Evolutionary conservation across 371 early-diverging fungal species (phyloP), one percentile per base, ranked within the genome.

Genomic region (Apophysomyces trapeziformis): DNA sequence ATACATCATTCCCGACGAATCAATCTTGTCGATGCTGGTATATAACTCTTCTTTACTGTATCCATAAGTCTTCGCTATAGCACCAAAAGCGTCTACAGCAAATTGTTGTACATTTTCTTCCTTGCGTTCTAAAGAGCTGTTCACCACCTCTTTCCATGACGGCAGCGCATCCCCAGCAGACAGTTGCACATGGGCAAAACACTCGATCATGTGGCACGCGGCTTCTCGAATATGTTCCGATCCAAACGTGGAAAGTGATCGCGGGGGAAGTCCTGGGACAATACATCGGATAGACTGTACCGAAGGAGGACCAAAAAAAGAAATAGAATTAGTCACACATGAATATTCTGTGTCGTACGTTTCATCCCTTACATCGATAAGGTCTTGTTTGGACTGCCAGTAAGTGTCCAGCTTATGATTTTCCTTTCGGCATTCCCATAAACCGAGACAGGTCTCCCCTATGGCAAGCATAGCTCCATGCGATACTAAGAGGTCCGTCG

Each of bases 401-500:
- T 64, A 54, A 18, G 50, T 63, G 32, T 72, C 65, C 9, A 64
- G 3, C 5, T 56, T 35, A 12, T 43, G 26, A 38, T 73, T 58
- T 7, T 65, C 54, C 7, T 62, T 38, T 38, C 76, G 66, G 35
- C 70, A 65, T 3, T 76, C 36, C 7, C 84, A 78, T 68, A 88
- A 76, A 0, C 90, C 86, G 38, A 89, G 72, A 44, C 84, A 85
- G 21, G 93, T 86, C 65, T 92, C 91, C 35, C 89, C 94, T 11
- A 87, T 68, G 0, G 92, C 85, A 16, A 93, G 69, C 38, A 95
- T 66, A 1, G 90, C 83, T 21, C 96, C 97, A 80, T 96, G 95
- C 12, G 92, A 89, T 14, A 84, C 73, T 37, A 83, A 75, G 70
- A 93, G 68, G 57, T 94, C 93, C 11, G 80, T 76, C 9, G 85